Evolutionary conservation across 495 filamentous ascomycete genomes (phyloP).

Genomic region (Delitschia confertaspora): DNA sequence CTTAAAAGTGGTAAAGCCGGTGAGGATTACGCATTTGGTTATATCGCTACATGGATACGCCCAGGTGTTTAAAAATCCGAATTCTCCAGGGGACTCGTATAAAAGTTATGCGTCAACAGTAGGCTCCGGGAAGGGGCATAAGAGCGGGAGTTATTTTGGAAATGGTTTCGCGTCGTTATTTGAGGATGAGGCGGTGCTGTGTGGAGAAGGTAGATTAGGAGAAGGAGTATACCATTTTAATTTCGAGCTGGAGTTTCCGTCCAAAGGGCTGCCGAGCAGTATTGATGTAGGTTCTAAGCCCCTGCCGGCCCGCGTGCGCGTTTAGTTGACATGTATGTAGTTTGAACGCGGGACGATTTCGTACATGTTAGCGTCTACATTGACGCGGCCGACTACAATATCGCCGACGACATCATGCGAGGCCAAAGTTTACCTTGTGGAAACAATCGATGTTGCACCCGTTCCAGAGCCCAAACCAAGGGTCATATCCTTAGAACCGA

Average conservation of each 20-base stretch:
- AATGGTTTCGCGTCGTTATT: slow-evolving; percentile 82
- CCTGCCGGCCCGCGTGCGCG: not conserved
- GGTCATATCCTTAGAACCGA: slow-evolving; percentile 73
- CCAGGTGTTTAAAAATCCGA: slow-evolving; percentile 73
- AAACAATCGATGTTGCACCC: slow-evolving; percentile 53
- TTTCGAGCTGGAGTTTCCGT: slow-evolving; percentile 75
- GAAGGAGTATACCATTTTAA: slow-evolving; percentile 84
- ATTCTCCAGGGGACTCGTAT: slow-evolving; percentile 51
- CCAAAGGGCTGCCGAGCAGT: slow-evolving; percentile 77
- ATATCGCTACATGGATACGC: slow-evolving; percentile 82
- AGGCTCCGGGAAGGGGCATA: slow-evolving; percentile 46
- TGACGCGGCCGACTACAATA: slow-evolving; percentile 85
- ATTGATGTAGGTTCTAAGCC: slow-evolving; percentile 63
- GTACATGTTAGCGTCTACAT: slow-evolving; percentile 78
- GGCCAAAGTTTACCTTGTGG: slow-evolving; percentile 66
- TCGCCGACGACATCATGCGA: slow-evolving; percentile 69
- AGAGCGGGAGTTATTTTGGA: slow-evolving; percentile 60
- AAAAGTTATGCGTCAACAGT: slow-evolving; percentile 36
- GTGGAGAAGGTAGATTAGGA: slow-evolving; percentile 80
- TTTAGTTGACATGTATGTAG: slow-evolving; percentile 39
- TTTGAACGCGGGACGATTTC: slow-evolving; percentile 92
- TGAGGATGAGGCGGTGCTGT: slow-evolving; percentile 82
- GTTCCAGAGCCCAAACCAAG: slow-evolving; percentile 52
- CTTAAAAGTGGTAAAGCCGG: slow-evolving; percentile 68
- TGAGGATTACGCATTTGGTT: slow-evolving; percentile 84